Evolutionary conservation across 2,329 filamentous ascomycete genomes (phyloP), one percentile per base, ranked within the genome.

Genomic region (Hansfordia pulvinata): DNA sequence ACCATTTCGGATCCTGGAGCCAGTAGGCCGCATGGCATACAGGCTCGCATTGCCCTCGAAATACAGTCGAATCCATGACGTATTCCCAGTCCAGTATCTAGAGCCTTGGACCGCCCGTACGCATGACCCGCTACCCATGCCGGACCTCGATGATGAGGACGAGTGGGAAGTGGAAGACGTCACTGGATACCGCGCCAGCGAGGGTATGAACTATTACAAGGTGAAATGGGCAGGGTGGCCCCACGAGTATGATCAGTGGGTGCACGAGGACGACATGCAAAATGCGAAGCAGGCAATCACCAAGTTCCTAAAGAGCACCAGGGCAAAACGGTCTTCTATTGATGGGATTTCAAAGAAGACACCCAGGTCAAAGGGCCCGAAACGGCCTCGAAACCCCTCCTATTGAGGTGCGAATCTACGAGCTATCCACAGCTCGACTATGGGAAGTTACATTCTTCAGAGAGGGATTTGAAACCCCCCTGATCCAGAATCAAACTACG

Each of bases 161-260:
- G 27, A 32, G 16, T 30, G 12, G 7, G 28, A 30, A 17, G 30
- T 31, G 16, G 18, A 31, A 15, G 10, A 25, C 7, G 21, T 30
- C 10, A 13, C 21, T 5, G 14, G 8, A 8, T 8, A 26, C 11
- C 16, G 17, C 5, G 10, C n/a, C 8, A 10, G 8, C 11, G 5
- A 14, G 18, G 14, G 25, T 10, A 14, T 13, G 4, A 16, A 25
- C 5, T 13, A 25, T 13, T 32, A 32, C 17, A 21, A 25, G n/a
- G 13, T 20, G 6, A 30, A 29, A 19, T 30, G 27, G 30, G 17
- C 12, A 13, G 20, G 27, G 5, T 32, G 16, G 25, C 25, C 16
- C 6, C 8, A 8, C 18, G 25, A 26, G 12, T 26, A 26, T 12
- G 19, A 26, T 13, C 16, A 26, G 19, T 26, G 16, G 25, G 16